Evolutionary conservation across 2,329 filamentous ascomycete genomes (phyloP).

Genomic region (Cadophora luteo-olivacea): DNA sequence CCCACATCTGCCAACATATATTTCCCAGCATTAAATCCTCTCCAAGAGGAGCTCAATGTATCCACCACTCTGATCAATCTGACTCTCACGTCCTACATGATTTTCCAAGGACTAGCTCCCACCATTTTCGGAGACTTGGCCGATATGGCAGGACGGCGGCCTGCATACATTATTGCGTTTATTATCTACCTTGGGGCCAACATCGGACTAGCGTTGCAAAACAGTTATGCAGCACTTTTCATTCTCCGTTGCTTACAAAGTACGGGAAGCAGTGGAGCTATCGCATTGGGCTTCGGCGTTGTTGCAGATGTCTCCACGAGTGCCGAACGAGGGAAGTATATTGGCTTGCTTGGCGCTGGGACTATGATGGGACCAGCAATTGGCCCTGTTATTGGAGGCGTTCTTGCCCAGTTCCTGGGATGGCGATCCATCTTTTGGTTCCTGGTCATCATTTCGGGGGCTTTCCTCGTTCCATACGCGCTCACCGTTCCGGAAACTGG

Average conservation of each 20-base stretch:
- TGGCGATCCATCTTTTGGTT: slow-evolving; percentile 63
- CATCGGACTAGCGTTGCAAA: slow-evolving; percentile 59
- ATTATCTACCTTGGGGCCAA: slow-evolving; percentile 61
- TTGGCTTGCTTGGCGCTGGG: slow-evolving; percentile 70
- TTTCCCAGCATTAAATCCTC: slow-evolving; percentile 44
- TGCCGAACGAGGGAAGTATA: slow-evolving; percentile 74
- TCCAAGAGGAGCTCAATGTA: slow-evolving; percentile 42
- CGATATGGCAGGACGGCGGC: slow-evolving; percentile 61
- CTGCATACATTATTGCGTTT: slow-evolving; percentile 63
- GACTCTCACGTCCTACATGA: slow-evolving; percentile 46
- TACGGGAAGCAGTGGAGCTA: slow-evolving; percentile 60
- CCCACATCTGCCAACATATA: slow-evolving; percentile 45
- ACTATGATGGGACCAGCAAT: slow-evolving; percentile 53
- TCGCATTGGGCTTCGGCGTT: slow-evolving; percentile 75
- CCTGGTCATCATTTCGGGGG: slow-evolving; percentile 53
- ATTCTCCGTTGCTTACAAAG: slow-evolving; percentile 64
- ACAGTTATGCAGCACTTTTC: slow-evolving; percentile 58
- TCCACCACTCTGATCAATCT: slow-evolving; percentile 43
- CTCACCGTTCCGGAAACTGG: slow-evolving; percentile 45
- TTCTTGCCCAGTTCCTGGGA: slow-evolving; percentile 53
- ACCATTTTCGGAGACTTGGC: slow-evolving; percentile 63
- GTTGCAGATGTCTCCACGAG: slow-evolving; percentile 75
- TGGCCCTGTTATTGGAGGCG: slow-evolving; percentile 58
- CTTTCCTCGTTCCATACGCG: slow-evolving; percentile 46
- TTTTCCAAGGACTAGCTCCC: slow-evolving; percentile 66